Conservation (phyloP, 2,329 filamentous ascomycete species). For the Lasiodiplodia sp. region DNA sequence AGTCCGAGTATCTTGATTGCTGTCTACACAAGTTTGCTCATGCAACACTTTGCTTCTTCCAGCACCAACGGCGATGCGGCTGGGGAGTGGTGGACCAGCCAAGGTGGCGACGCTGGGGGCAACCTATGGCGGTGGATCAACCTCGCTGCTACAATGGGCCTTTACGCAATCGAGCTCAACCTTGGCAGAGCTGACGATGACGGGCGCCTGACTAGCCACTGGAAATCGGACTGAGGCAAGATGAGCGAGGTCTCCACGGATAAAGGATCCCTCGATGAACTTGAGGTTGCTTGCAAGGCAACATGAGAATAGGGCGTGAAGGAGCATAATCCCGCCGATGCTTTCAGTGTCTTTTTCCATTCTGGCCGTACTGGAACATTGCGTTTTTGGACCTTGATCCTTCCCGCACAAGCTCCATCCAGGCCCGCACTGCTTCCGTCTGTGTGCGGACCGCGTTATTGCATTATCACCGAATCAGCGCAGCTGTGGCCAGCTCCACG, state of each 20-base stretch:
- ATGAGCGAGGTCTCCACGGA: not conserved
- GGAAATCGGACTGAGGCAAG: constrained; percentile 82
- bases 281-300: not conserved
- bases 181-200: constrained; percentile 84
- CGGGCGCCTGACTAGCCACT: constrained; percentile 75
- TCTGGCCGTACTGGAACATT: not conserved
- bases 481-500: not conserved
- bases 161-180: constrained; percentile 91
- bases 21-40: constrained; percentile 92
- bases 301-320: not conserved
- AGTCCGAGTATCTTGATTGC: constrained; percentile 93
- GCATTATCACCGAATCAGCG: not conserved
- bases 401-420: not conserved
- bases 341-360: not conserved
- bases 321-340: not conserved
- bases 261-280: not conserved
- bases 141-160: constrained; percentile 82
- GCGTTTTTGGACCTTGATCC: not conserved
- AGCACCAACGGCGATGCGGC: constrained; percentile 60
- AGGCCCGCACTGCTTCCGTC: not conserved
- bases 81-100: constrained; percentile 81
- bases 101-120: constrained; percentile 81
- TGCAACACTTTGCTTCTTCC: constrained; percentile 91
- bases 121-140: constrained; percentile 96
- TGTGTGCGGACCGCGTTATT: not conserved